Evolutionary conservation across 371 early-diverging fungal species (phyloP), one percentile per base, ranked within the genome.

Genomic region (Chytridiales sp.): DNA sequence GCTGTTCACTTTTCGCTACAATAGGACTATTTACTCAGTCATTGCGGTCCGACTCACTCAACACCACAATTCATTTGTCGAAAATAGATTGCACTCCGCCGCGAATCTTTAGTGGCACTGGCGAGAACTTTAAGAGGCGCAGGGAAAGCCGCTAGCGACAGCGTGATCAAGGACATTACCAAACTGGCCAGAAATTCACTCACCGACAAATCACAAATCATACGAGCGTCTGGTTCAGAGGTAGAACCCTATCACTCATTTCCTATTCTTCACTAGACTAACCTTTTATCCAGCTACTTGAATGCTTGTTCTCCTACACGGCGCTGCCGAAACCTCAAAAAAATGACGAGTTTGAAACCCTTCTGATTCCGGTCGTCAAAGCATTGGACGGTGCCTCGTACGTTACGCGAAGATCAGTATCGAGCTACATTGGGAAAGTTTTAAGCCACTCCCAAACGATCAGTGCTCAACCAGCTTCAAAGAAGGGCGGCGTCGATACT

Each of bases 81-180:
- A 51, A 9, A 79, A 50, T 70, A 91, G 36, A 59, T 91, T 2
- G 62, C 83, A 1, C 60, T 94, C 48, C 70, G 90, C 30, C 71
- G 84, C 11, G 94, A 92, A 69, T 82, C 87, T 3, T 70, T 88
- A 38, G 73, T 81, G 31, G 82, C 92, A 15, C 74, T 94, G 29
- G 76, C 77, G 0, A 66, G 81, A 40, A 63, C 88, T 30, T 61
- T 96, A 11, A 80, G 77, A 42, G 93, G 92, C 5, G 90, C 90
- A 3, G 90, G 92, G 30, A 87, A 87, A 49, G 89, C 87, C 9
- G 81, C 86, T 13, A 77, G 75, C 0, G 95, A 95, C 17, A 62
- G 75, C 3, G 82, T 82, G 29, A 67, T 83, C 40, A 89, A 87
- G 61, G 97, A 96, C 22, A 68, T 90, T 13, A 67, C 83, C 48